Evolutionary conservation across 768 basidiomycete species (phyloP), one percentile per base, ranked within the genome.

Genomic region (Flagelloscypha sp.): DNA sequence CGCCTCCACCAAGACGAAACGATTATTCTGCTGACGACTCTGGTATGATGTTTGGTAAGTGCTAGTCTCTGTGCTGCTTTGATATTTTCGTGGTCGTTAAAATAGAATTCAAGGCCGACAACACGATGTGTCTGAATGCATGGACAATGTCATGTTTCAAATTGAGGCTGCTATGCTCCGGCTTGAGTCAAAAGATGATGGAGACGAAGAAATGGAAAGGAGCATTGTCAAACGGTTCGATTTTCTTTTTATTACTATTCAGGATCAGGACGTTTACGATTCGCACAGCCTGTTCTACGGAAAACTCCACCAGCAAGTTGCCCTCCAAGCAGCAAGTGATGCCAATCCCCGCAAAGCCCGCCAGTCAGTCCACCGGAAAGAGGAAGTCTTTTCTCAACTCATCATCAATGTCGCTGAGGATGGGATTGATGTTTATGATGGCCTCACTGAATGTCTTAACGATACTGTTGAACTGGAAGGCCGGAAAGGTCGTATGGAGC

Each of bases 81-180:
- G 22, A 30, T 31, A 2, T 36, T 33, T 17, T 27, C 39, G 11
- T 8, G 32, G 25, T 48, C 15, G 30, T 22, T 22, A 22, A 32
- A 30, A 42, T n/a, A 51, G 27, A 19, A 30, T 41, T 38, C 6
- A 38, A 89, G 92, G 94, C 5, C 83, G 84, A 48, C 95, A 99
- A 50, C 94, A 99, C 50, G 95, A 99, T 54, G 93, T 98, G 9
- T 83, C 94, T 0, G 95, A 99, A 59, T 97, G 94, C 59, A 89
- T 98, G 84, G 94, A 98, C 58, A 98, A 98, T 49, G 93, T 93
- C 63, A 84, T 99, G 70, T 95, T 95, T 62, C 95, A 98, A 58
- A 90, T 98, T 33, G 95, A 99, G 58, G 84, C 88, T 4, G 92
- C 90, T 1, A 55, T 89, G 30, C 65, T 89, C 24, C 84, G 84